Evolutionary conservation across 1,284 basidiomycete genomes (phyloP).

Genomic region (Trametes sp.): DNA sequence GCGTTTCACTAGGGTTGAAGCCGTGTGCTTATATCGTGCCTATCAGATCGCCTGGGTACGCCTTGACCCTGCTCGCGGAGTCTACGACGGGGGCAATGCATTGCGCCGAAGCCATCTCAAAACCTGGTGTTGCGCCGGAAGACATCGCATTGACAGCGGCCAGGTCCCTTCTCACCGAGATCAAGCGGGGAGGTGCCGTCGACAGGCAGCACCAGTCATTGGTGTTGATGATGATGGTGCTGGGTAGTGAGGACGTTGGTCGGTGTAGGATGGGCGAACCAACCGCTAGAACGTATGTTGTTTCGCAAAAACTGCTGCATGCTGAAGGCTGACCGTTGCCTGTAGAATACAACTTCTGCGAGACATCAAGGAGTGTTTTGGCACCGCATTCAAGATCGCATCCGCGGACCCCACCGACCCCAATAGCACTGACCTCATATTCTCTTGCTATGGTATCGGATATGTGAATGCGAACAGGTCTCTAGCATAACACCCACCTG

Average conservation of each 20-base stretch:
- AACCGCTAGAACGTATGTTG: slow-evolving; percentile 74
- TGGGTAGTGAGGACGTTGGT: slow-evolving; percentile 96
- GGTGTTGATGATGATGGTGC: slow-evolving; percentile 90
- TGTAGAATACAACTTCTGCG: slow-evolving; percentile 88
- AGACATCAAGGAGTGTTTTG: slow-evolving; percentile 86
- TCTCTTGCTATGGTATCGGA: slow-evolving; percentile 83
- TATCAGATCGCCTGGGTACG: slow-evolving; percentile 97
- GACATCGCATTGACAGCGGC: slow-evolving; percentile 89
- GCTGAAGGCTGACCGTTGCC: background rate
- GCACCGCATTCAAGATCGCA: slow-evolving; percentile 59
- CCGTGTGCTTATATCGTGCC: background rate
- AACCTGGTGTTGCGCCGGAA: slow-evolving; percentile 86
- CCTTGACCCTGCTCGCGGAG: slow-evolving; percentile 89
- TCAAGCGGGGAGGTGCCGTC: slow-evolving; percentile 87
- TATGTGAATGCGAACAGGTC: slow-evolving; percentile 81
- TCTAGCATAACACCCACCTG: slow-evolving; percentile 55
- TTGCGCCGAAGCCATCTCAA: slow-evolving; percentile 85
- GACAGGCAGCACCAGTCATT: slow-evolving; percentile 91
- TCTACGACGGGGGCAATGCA: slow-evolving; percentile 93
- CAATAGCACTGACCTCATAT: slow-evolving; percentile 63
- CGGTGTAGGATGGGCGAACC: slow-evolving; percentile 87
- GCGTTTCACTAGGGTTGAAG: background rate
- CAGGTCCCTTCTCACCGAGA: slow-evolving; percentile 79
- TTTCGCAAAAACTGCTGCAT: background rate
- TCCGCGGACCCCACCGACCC: slow-evolving; percentile 56